Conservation (phyloP, 78 protist species). For the Salpingoeca rosetta region DNA sequence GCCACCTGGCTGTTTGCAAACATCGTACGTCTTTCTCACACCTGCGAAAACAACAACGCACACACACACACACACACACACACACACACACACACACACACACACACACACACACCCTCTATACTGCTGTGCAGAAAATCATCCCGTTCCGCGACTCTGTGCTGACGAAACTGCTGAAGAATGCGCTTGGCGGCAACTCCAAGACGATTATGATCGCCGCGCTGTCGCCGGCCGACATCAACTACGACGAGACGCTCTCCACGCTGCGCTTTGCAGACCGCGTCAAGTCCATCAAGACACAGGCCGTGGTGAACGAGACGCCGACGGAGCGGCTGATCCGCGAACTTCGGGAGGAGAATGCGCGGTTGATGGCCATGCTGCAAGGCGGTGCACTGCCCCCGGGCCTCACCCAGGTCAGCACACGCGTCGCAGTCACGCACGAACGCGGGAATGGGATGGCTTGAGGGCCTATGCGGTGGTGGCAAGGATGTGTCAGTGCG, state of each 20-base stretch:
- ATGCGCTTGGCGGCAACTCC: slow-evolving; percentile 57
- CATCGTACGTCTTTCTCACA: no score
- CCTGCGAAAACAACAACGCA: no score
- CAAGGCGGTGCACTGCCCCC: not conserved
- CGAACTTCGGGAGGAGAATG: slow-evolving; percentile 41
- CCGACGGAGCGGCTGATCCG: slow-evolving; percentile 70
- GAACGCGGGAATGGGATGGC: not conserved
- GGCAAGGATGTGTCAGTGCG: not conserved
- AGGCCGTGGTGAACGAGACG: slow-evolving; percentile 68
- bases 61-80: no score
- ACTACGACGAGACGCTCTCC: slow-evolving; percentile 63
- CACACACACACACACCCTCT: no score
- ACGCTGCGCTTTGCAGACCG: slow-evolving; percentile 88
- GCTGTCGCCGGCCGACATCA: slow-evolving; percentile 23
- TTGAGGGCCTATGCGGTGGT: not conserved
- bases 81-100: no score
- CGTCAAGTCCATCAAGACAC: slow-evolving; percentile 50
- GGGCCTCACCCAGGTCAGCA: not conserved
- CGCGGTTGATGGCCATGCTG: slow-evolving; percentile 11
- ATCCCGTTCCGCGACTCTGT: slow-evolving; percentile 63
- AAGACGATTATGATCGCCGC: slow-evolving; percentile 87
- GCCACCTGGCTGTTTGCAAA: no score
- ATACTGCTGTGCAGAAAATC: not conserved
- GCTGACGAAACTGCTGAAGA: slow-evolving; percentile 31
- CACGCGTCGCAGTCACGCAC: not conserved